A percentile compares a stretch with the other conserved stretches of the same genome.
Evolutionary conservation across 2,329 filamentous ascomycete genomes (phyloP).

Genomic region (Lizonia empirigonia): DNA sequence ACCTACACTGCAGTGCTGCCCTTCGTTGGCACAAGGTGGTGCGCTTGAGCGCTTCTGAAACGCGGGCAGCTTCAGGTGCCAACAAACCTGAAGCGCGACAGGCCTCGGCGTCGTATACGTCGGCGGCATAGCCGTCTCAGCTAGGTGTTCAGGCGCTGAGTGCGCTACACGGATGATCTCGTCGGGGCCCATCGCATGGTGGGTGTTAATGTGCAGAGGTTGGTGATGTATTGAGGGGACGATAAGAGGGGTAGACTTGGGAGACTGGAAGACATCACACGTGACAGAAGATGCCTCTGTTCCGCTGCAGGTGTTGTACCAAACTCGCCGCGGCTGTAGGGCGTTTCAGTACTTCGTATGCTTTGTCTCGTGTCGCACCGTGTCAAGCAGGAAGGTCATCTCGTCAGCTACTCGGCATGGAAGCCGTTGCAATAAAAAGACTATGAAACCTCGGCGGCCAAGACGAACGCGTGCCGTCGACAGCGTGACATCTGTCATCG

Average conservation of each 20-base stretch:
- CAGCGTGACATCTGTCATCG: constrained; percentile 14
- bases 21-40: constrained; percentile 45
- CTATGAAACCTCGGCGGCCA: constrained; percentile 3
- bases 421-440: not conserved
- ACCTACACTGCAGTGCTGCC: constrained; percentile 34
- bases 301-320: not conserved
- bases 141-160: not conserved
- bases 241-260: not conserved
- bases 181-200: not conserved
- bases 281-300: not conserved
- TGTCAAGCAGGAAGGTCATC: not conserved
- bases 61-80: constrained; percentile 43
- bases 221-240: constrained; percentile 1
- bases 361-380: not conserved
- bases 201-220: not conserved
- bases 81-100: constrained; percentile 47
- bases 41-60: constrained; percentile 45
- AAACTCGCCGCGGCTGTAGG: not conserved
- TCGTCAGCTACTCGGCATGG: not conserved
- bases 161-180: not conserved
- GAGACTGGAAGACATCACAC: not conserved
- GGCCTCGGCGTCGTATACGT: constrained; percentile 37
- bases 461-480: constrained; percentile 2
- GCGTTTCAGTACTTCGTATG: constrained; percentile 8
- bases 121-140: constrained; percentile 41